Percentiles rank a stretch among this genome's conserved stretches.
These are phyloP conservation scores for Cymodocea nodosa DNA, from an alignment of 116 monocot genomes.

Conservation along the genomic window DNA sequence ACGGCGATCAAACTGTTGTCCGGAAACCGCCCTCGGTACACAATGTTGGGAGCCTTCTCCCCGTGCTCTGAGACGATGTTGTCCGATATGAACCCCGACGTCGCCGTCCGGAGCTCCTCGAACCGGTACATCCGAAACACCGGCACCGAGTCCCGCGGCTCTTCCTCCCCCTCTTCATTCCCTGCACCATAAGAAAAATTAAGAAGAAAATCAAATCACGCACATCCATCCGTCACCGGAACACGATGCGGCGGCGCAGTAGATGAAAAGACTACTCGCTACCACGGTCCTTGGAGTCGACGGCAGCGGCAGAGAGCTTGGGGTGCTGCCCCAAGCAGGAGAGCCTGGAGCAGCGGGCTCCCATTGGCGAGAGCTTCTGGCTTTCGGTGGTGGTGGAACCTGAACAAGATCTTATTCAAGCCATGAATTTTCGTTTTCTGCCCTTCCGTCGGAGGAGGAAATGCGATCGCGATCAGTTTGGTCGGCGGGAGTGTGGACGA, in stretches of 20 bases:
- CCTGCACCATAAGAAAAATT: no score
- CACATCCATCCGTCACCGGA: not conserved
- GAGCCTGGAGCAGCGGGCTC: constrained; percentile 58
- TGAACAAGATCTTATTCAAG: not conserved
- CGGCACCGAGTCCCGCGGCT: constrained; percentile 21
- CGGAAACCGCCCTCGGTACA: constrained; percentile 45
- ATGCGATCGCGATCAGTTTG: no score
- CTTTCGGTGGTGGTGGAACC: not conserved
- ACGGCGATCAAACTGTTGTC: constrained; percentile 50
- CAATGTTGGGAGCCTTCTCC: constrained; percentile 92
- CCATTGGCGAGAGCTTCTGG: constrained; percentile 26
- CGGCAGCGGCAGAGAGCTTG: constrained; percentile 28
- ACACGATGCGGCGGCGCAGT: no score
- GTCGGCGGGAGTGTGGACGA: no score
- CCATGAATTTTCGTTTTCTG: not conserved
- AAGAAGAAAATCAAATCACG: not conserved
- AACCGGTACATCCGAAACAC: constrained; percentile 55
- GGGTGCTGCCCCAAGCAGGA: constrained; percentile 45
- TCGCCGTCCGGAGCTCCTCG: constrained; percentile 72
- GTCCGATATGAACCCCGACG: constrained; percentile 65
- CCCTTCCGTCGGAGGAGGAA: no score
- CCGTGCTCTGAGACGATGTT: constrained; percentile 95
- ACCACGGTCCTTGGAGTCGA: constrained; percentile 26
- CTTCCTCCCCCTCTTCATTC: constrained; percentile 12
- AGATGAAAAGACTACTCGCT: not conserved